These are phyloP conservation scores for Jatropha podagrica DNA, from an alignment of 441 rosid species.

Conservation along the genomic window DNA sequence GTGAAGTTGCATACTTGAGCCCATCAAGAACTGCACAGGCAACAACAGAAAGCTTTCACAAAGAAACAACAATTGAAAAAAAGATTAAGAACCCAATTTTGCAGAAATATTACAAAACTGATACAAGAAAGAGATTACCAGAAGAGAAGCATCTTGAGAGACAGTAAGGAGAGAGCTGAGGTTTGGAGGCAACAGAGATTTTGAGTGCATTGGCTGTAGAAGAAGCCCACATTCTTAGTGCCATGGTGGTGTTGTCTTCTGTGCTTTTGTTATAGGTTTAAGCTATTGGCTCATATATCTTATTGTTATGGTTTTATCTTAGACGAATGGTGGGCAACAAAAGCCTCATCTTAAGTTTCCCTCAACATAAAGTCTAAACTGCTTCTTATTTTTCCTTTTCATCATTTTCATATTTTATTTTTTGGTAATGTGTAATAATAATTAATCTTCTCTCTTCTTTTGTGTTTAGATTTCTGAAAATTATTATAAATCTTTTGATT, in stretches of 20 bases:
- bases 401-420: too few species aligned
- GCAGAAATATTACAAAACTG: background rate
- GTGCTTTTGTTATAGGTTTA: background rate
- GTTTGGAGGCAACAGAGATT: constrained; percentile 58
- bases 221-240: constrained; percentile 91
- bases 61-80: background rate
- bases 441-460: too few species aligned
- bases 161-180: constrained; percentile 50
- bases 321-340: constrained; percentile 75
- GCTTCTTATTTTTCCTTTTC: too few species aligned
- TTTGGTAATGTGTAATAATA: too few species aligned
- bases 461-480: too few species aligned
- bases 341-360: constrained; percentile 58
- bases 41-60: background rate
- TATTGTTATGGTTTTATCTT: constrained; percentile 34
- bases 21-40: constrained; percentile 76
- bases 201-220: constrained; percentile 86
- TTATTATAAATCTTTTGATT: too few species aligned
- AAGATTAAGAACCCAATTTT: too few species aligned
- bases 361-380: too few species aligned
- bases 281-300: background rate
- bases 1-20: constrained; percentile 83
- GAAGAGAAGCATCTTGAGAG: constrained; percentile 87
- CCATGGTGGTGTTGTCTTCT: constrained; percentile 41
- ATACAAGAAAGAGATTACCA: constrained; percentile 31